Conservation (phyloP, 305 asterid genomes). For the Fraxinus baroniana region DNA sequence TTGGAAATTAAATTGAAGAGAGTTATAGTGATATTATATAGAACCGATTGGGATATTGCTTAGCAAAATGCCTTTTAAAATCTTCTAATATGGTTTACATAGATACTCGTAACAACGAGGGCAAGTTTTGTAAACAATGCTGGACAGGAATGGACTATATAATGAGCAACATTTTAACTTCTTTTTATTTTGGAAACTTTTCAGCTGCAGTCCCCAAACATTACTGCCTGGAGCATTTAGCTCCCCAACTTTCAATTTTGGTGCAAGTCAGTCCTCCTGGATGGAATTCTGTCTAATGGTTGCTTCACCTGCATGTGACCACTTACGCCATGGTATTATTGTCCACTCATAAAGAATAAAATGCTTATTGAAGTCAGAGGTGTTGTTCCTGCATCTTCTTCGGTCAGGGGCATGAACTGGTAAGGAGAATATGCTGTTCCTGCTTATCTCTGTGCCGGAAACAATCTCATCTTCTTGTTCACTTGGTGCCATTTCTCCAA, state of each 20-base stretch:
- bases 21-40: background rate
- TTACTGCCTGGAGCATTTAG: background rate
- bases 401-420: background rate
- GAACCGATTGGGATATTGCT: conserved; percentile 5
- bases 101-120: background rate
- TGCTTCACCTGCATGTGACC: background rate
- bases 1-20: background rate
- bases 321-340: background rate
- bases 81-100: background rate
- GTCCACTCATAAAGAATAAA: background rate
- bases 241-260: background rate
- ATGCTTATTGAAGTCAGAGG: background rate
- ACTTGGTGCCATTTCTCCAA: conserved; percentile 1
- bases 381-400: background rate
- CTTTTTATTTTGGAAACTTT: background rate
- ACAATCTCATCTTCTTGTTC: background rate
- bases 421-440: background rate
- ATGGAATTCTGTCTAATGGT: background rate
- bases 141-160: background rate
- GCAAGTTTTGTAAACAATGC: background rate
- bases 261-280: background rate
- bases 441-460: background rate
- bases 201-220: background rate
- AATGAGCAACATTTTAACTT: background rate
- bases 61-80: conserved; percentile 8